These are phyloP conservation scores for Aspergillus caelatus DNA, from an alignment of 2,329 filamentous ascomycete genomes.

Conservation along the genomic window DNA sequence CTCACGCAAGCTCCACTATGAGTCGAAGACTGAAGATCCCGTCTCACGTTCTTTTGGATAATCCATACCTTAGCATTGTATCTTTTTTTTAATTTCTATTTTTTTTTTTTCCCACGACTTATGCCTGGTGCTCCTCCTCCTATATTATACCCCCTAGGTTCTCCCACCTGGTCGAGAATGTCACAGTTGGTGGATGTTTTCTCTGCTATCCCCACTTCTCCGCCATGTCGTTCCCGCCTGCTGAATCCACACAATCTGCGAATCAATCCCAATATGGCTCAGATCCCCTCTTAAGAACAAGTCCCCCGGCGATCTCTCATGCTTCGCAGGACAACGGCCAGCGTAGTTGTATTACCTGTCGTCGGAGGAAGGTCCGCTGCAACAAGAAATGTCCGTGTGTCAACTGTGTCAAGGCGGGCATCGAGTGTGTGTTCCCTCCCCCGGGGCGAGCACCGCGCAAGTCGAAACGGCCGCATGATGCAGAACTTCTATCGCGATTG, in stretches of 20 bases:
- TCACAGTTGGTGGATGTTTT: conserved; percentile 11
- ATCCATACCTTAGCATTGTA: neutral
- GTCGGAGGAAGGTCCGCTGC: conserved; percentile 52
- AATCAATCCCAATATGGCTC: conserved; percentile 9
- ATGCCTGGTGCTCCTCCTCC: neutral
- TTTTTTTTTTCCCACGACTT: neutral
- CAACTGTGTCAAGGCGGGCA: conserved; percentile 53
- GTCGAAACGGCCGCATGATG: conserved; percentile 59
- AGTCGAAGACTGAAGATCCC: conserved; percentile 22
- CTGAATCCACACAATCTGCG: conserved; percentile 9
- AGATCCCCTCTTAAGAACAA: conserved; percentile 5
- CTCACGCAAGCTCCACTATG: conserved; percentile 17
- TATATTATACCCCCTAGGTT: neutral
- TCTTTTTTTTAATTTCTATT: conserved; percentile 5
- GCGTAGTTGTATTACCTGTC: conserved; percentile 52
- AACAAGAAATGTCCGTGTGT: conserved; percentile 52
- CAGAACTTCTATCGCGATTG: conserved; percentile 62
- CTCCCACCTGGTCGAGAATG: conserved; percentile 14
- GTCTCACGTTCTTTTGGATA: conserved; percentile 4
- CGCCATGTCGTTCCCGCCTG: conserved; percentile 23
- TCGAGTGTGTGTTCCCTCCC: conserved; percentile 65
- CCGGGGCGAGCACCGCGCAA: conserved; percentile 64
- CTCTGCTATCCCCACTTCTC: conserved; percentile 2
- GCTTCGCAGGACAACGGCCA: conserved; percentile 32
- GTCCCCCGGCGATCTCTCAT: conserved; percentile 7